A percentile compares a stretch with the other conserved stretches of the same genome.
These are phyloP conservation scores for Coniella vitis DNA, from an alignment of 2,329 filamentous ascomycete species.

Conservation along the genomic window DNA sequence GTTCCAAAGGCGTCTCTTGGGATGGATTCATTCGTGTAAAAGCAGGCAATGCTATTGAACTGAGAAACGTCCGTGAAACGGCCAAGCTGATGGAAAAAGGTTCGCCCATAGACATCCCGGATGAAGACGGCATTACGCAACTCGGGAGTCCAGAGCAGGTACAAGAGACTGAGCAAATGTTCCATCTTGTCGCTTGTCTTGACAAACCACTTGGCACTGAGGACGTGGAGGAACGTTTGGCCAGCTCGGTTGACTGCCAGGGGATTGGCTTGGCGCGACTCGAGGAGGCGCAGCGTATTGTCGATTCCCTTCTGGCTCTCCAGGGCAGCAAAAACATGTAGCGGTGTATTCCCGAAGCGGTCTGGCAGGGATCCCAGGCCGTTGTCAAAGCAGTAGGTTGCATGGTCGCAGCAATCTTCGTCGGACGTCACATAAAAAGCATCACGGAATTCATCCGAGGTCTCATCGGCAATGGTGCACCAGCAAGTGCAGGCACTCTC, in stretches of 20 bases:
- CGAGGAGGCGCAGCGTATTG: slow-evolving; percentile 22
- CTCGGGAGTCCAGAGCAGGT: slow-evolving; percentile 25
- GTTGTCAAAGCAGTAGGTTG: slow-evolving; percentile 17
- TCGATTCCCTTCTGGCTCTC: slow-evolving; percentile 19
- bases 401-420: slow-evolving; percentile 24
- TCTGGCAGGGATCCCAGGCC: slow-evolving; percentile 24
- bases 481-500: slow-evolving; percentile 21
- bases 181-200: slow-evolving; percentile 19
- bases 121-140: neutral
- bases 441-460: slow-evolving; percentile 11
- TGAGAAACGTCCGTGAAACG: slow-evolving; percentile 21
- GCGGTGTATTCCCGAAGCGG: slow-evolving; percentile 39
- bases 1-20: slow-evolving; percentile 45
- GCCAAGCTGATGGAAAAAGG: slow-evolving; percentile 40
- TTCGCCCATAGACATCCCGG: slow-evolving; percentile 46
- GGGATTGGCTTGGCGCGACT: slow-evolving; percentile 19
- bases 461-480: slow-evolving; percentile 26
- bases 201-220: slow-evolving; percentile 30
- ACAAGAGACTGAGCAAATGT: slow-evolving; percentile 23
- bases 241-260: slow-evolving; percentile 35
- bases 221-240: slow-evolving; percentile 43
- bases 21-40: slow-evolving; percentile 14
- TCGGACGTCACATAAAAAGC: slow-evolving; percentile 24
- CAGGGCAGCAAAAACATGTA: slow-evolving; percentile 39
- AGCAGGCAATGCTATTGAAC: slow-evolving; percentile 25